Evolutionary conservation across 306 rosid genomes (phyloP).

Genomic region (Prunus armeniaca): DNA sequence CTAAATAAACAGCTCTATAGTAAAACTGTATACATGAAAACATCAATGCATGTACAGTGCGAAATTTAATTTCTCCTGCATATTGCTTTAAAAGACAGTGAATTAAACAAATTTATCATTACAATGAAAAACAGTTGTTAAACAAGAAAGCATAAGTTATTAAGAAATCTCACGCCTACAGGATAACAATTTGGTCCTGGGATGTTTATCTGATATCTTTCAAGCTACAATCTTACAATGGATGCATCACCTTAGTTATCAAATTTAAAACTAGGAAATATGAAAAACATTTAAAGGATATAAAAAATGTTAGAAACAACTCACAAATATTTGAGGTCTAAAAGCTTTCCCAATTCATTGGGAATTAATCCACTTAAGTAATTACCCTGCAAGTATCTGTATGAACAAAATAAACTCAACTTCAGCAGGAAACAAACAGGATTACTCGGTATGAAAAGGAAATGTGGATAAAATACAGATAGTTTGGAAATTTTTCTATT

Average conservation of each 20-base stretch:
- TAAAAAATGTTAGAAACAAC: slow-evolving; percentile 33
- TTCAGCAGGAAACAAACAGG: slow-evolving; percentile 17
- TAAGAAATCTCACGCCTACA: not conserved
- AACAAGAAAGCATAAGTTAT: not conserved
- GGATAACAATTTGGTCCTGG: not conserved
- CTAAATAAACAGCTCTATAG: no score
- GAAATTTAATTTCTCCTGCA: no score
- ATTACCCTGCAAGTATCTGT: slow-evolving; percentile 95
- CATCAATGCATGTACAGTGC: no score
- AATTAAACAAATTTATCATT: not conserved
- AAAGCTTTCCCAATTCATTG: slow-evolving; percentile 77
- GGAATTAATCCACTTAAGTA: slow-evolving; percentile 88
- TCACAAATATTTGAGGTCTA: slow-evolving; percentile 70
- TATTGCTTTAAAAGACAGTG: not conserved
- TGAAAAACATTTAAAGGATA: not conserved
- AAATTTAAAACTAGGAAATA: not conserved
- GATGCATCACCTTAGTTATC: not conserved
- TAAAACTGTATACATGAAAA: no score
- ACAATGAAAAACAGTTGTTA: not conserved
- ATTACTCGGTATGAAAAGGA: slow-evolving; percentile 8
- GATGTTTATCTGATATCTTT: not conserved
- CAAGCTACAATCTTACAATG: not conserved
- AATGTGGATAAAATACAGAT: not conserved
- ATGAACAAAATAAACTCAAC: slow-evolving; percentile 26
- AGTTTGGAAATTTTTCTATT: not conserved